A percentile compares a stretch with the other conserved stretches of the same genome.
These are phyloP conservation scores for Volvox reticuliferus DNA, from an alignment of 139 green algal genomes.

Conservation along the genomic window DNA sequence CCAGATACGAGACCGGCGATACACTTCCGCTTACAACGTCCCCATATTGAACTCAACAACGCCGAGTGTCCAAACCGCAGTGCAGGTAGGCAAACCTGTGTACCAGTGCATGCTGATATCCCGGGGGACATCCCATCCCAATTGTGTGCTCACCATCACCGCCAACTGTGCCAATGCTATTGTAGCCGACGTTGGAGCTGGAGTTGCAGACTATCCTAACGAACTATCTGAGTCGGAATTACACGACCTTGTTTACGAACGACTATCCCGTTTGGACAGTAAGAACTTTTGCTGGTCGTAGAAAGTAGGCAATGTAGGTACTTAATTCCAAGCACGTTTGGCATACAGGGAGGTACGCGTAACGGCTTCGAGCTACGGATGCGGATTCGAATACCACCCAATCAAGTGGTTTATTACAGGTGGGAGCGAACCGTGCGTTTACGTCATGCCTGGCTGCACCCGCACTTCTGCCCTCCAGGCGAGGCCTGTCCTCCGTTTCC, in stretches of 20 bases:
- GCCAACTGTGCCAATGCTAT: no score
- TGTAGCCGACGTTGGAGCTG: slow-evolving; percentile 42
- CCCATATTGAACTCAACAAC: slow-evolving; percentile 43
- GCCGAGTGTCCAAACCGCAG: slow-evolving; percentile 9
- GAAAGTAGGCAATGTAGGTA: no score
- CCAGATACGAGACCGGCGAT: slow-evolving; percentile 47
- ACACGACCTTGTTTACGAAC: slow-evolving; percentile 55
- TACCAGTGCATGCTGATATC: no score
- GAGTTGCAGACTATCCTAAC: slow-evolving; percentile 53
- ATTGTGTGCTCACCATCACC: no score
- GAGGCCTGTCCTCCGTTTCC: not conserved
- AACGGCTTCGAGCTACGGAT: slow-evolving; percentile 53
- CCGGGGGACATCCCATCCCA: no score
- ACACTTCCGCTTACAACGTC: slow-evolving; percentile 50
- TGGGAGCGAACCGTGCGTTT: not conserved
- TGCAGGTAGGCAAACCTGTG: slow-evolving; percentile 28
- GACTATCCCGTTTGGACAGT: slow-evolving; percentile 61
- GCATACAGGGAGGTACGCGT: slow-evolving; percentile 23
- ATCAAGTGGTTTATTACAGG: slow-evolving; percentile 64
- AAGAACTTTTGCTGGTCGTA: not conserved
- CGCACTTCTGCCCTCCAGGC: not conserved
- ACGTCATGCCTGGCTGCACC: not conserved
- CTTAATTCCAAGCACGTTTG: no score
- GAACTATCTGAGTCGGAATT: slow-evolving; percentile 56
- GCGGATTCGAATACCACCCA: slow-evolving; percentile 57